phyloP scores from a whole-genome alignment of 306 rosid genomes.

The Herpetospermum pedunculosum region DNA sequence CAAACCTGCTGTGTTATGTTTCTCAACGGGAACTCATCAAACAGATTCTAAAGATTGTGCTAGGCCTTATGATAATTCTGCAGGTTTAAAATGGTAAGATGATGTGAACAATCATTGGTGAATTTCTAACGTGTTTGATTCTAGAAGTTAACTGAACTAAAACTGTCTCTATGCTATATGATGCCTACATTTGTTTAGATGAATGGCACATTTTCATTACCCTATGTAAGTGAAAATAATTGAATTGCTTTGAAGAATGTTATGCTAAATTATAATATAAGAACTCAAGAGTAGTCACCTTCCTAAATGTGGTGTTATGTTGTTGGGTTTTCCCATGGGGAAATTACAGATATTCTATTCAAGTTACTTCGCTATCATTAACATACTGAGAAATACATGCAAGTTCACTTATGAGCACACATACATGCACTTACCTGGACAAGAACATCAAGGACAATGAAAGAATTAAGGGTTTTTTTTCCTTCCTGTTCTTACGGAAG shows the following conservation, averaged over 20 bases:
- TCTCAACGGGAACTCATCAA: conserved; percentile 45
- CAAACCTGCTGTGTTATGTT: conserved; percentile 33
- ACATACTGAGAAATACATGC: background rate
- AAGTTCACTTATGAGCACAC: background rate
- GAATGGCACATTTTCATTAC: background rate
- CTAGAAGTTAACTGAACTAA: background rate
- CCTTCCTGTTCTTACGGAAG: background rate
- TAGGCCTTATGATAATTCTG: conserved; percentile 38
- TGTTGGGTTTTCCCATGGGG: background rate
- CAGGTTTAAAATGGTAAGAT: conserved; percentile 45
- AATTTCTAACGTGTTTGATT: background rate
- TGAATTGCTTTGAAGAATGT: background rate
- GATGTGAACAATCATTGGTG: background rate
- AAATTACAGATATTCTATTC: background rate
- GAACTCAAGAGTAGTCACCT: background rate
- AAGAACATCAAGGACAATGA: background rate
- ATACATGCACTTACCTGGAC: background rate
- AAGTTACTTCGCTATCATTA: background rate
- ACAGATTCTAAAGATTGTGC: conserved; percentile 44
- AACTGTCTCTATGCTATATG: background rate
- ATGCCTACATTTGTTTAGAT: background rate
- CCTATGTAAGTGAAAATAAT: background rate
- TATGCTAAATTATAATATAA: background rate
- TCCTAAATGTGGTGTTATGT: background rate
- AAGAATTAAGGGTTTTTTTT: background rate